These are phyloP conservation scores for Hortaea werneckii DNA, from an alignment of 2,329 filamentous ascomycete species.

Conservation along the genomic window DNA sequence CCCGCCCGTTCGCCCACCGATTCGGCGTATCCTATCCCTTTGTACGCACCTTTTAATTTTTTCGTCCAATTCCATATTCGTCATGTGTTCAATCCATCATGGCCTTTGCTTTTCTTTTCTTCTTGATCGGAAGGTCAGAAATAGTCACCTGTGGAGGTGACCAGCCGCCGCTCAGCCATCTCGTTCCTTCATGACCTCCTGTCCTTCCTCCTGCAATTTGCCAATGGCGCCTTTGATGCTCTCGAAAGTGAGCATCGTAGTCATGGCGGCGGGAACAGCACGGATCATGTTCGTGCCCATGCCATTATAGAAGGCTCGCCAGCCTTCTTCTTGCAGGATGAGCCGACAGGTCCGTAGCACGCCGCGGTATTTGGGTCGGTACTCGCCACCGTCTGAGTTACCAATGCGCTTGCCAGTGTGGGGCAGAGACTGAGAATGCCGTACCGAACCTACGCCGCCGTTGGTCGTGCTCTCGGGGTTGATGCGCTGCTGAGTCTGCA, in stretches of 20 bases:
- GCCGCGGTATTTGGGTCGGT: slow-evolving; percentile 57
- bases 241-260: slow-evolving; percentile 96
- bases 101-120: too few relatives aligned
- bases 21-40: too few relatives aligned
- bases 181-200: too few relatives aligned
- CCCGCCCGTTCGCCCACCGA: too few relatives aligned
- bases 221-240: slow-evolving; percentile 51
- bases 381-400: slow-evolving; percentile 46
- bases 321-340: slow-evolving; percentile 84
- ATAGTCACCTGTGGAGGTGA: too few relatives aligned
- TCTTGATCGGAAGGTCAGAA: too few relatives aligned
- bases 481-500: slow-evolving; percentile 78
- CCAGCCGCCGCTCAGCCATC: too few relatives aligned
- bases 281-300: slow-evolving; percentile 97
- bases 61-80: too few relatives aligned
- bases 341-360: slow-evolving; percentile 72
- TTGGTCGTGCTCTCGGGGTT: not conserved
- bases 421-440: slow-evolving; percentile 38
- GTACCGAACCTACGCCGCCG: not conserved
- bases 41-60: too few relatives aligned
- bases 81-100: too few relatives aligned
- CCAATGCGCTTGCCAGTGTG: slow-evolving; percentile 25
- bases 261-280: slow-evolving; percentile 87
- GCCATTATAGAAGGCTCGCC: slow-evolving; percentile 92
- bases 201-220: slow-evolving; percentile 44